Conservation (phyloP, 2,329 filamentous ascomycete genomes). For the Xylaria sp. region DNA sequence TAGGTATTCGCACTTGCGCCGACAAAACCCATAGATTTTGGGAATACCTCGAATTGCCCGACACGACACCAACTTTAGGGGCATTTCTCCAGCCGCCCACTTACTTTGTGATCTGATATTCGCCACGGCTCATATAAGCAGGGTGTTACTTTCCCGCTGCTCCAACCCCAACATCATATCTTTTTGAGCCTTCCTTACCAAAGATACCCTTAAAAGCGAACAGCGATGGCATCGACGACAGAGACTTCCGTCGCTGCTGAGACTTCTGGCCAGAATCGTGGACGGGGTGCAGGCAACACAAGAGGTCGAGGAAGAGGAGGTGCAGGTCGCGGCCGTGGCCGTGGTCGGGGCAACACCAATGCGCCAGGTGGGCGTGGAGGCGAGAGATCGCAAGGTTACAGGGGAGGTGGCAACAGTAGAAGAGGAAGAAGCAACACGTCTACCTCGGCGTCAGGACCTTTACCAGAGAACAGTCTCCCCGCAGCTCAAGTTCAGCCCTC, state of each 20-base stretch:
- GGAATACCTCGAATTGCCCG: not conserved
- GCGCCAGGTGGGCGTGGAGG: constrained; percentile 46
- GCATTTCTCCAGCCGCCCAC: not conserved
- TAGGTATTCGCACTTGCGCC: too few species aligned
- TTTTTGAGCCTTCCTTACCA: not conserved
- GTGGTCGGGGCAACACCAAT: constrained; percentile 41
- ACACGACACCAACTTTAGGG: too few species aligned
- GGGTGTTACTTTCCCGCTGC: not conserved
- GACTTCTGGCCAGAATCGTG: constrained; percentile 32
- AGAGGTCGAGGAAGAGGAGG: constrained; percentile 51
- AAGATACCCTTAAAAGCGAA: not conserved
- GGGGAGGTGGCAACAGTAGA: constrained; percentile 42
- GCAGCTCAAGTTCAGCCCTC: constrained; percentile 18
- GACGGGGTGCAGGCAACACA: constrained; percentile 41
- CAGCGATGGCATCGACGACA: constrained; percentile 20
- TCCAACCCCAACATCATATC: not conserved
- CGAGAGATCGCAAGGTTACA: constrained; percentile 39
- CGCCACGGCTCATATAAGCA: not conserved
- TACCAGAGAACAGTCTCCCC: constrained; percentile 11
- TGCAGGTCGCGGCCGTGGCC: constrained; percentile 51
- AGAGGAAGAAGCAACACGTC: constrained; percentile 42
- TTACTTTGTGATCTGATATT: not conserved
- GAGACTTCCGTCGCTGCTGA: constrained; percentile 12
- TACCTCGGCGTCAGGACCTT: constrained; percentile 12
- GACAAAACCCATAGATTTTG: not conserved